Evolutionary conservation across 148 eudicot species (phyloP).

Genomic region (Nepenthes gracilis): DNA sequence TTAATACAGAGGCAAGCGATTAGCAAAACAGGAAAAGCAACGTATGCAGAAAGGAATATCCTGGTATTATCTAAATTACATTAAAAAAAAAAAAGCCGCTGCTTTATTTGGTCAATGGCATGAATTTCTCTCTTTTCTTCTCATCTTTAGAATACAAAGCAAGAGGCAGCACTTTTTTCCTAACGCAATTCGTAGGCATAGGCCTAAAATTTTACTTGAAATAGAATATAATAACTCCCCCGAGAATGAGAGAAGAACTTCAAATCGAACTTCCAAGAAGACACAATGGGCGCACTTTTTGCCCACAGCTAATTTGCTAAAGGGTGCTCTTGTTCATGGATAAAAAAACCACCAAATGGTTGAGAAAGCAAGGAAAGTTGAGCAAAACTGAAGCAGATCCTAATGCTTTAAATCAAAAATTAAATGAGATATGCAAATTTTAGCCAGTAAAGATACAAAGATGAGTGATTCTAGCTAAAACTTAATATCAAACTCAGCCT

Average conservation of each 20-base stretch:
- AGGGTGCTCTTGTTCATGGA: too few relatives aligned
- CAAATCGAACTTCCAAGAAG: too few relatives aligned
- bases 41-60: background rate
- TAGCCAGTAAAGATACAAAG: too few relatives aligned
- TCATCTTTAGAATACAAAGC: too few relatives aligned
- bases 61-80: background rate
- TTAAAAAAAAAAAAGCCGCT: background rate
- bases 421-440: too few relatives aligned
- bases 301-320: too few relatives aligned
- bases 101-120: background rate
- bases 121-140: background rate
- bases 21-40: constrained; percentile 6
- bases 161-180: background rate
- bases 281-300: too few relatives aligned
- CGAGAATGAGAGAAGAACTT: too few relatives aligned
- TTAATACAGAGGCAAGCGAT: constrained; percentile 7
- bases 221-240: too few relatives aligned
- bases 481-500: too few relatives aligned
- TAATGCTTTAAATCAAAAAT: background rate
- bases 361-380: background rate
- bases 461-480: too few relatives aligned
- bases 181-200: background rate
- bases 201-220: background rate
- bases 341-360: too few relatives aligned
- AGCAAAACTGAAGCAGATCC: background rate